A percentile compares a stretch with the other conserved stretches of the same genome.
phyloP scores from a whole-genome alignment of 306 rosid species.

The Crataegus laevigata region DNA sequence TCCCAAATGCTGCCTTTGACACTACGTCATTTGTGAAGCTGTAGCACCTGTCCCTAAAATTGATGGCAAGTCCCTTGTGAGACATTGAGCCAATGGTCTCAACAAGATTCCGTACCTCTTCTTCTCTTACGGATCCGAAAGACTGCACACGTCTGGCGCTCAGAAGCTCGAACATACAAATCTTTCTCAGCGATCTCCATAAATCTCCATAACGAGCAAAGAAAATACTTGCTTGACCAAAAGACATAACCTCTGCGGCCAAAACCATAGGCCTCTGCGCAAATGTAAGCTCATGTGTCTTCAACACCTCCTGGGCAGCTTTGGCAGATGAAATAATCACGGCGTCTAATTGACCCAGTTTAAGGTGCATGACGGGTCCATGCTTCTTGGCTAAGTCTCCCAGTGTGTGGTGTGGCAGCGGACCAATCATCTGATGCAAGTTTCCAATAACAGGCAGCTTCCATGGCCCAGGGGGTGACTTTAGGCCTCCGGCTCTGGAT shows the following conservation, averaged over 20 bases:
- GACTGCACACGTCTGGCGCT: conserved; percentile 8
- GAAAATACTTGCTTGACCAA: neutral
- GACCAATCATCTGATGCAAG: conserved; percentile 4
- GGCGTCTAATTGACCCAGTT: neutral
- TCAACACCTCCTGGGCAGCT: neutral
- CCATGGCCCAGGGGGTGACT: conserved; percentile 13
- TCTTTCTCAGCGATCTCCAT: conserved; percentile 10
- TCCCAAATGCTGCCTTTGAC: conserved; percentile 16
- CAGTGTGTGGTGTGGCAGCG: neutral
- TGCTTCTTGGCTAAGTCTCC: neutral
- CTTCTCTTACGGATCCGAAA: conserved; percentile 6
- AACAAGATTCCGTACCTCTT: conserved; percentile 3
- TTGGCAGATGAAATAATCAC: neutral
- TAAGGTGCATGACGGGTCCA: neutral
- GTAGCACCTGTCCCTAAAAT: neutral
- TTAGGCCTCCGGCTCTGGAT: neutral
- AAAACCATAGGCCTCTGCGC: conserved; percentile 7
- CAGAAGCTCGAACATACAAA: neutral
- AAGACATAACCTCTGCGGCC: neutral
- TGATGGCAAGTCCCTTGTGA: neutral
- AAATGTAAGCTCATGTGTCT: conserved; percentile 3
- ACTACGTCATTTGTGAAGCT: neutral
- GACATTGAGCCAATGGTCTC: neutral
- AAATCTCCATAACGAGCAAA: conserved; percentile 15
- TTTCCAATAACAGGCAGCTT: conserved; percentile 12